A percentile compares a stretch with the other conserved stretches of the same genome.
These are phyloP conservation scores for Exophiala xenobiotica DNA, from an alignment of 2,329 filamentous ascomycete genomes.

Conservation along the genomic window DNA sequence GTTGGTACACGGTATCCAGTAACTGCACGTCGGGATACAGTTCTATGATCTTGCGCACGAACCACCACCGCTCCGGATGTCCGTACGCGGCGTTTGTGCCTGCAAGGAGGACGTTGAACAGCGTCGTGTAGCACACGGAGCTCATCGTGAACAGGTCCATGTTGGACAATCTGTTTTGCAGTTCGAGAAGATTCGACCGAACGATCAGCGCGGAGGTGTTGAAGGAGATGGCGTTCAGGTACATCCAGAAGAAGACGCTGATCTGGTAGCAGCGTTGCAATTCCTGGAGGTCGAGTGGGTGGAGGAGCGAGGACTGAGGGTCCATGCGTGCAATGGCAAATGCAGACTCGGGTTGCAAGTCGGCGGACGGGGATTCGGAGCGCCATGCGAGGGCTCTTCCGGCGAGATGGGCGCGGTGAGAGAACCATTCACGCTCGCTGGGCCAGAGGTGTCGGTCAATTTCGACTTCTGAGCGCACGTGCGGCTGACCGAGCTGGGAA, in stretches of 20 bases:
- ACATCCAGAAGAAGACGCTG: constrained; percentile 19
- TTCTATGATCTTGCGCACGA: constrained; percentile 8
- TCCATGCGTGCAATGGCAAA: constrained; percentile 17
- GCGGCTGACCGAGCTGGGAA: neutral
- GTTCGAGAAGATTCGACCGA: constrained; percentile 15
- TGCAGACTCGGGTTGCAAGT: constrained; percentile 8
- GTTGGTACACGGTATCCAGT: constrained; percentile 15
- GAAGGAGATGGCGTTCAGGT: constrained; percentile 23
- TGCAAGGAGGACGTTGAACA: constrained; percentile 22
- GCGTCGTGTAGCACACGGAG: constrained; percentile 3
- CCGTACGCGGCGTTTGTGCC: constrained; percentile 11
- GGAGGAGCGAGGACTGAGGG: constrained; percentile 5
- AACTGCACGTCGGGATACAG: constrained; percentile 14
- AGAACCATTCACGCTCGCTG: constrained; percentile 21
- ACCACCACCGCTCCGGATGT: constrained; percentile 17
- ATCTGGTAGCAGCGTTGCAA: constrained; percentile 24
- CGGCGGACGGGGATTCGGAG: constrained; percentile 13
- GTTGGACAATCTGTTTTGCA: constrained; percentile 16
- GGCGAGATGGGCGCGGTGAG: constrained; percentile 9
- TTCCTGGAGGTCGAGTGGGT: constrained; percentile 5
- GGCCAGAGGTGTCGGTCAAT: constrained; percentile 18
- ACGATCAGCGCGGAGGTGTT: constrained; percentile 18
- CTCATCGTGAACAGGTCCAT: constrained; percentile 13
- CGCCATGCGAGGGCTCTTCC: constrained; percentile 21
- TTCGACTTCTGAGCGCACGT: constrained; percentile 13